phyloP scores from a whole-genome alignment of 148 eudicot species.

The Fagopyrum esculentum region DNA sequence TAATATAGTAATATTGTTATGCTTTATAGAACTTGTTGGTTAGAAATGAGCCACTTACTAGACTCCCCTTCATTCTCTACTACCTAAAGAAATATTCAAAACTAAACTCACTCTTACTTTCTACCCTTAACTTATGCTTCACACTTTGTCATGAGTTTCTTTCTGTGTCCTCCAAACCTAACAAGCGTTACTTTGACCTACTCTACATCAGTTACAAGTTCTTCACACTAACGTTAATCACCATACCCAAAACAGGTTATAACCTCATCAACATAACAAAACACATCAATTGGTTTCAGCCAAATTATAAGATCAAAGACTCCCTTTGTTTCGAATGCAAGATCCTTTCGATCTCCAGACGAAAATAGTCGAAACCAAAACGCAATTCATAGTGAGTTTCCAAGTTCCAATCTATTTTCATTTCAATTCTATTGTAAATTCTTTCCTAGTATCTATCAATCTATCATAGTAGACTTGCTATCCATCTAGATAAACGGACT shows the following conservation, averaged over 20 bases:
- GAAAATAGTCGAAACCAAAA: neutral
- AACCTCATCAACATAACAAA: neutral
- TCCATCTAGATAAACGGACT: too few species aligned
- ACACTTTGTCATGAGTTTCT: neutral
- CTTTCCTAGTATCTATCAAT: neutral
- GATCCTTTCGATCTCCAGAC: neutral
- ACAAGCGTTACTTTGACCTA: neutral
- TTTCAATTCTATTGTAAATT: neutral
- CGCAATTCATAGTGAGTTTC: neutral
- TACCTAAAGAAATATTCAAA: neutral
- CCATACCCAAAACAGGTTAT: neutral
- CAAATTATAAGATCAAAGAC: neutral
- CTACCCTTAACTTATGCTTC: neutral
- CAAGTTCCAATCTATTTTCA: neutral
- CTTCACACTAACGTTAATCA: neutral
- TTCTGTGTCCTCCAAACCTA: neutral
- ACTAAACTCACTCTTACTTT: neutral
- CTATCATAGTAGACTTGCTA: neutral
- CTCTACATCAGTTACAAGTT: neutral
- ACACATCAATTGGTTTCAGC: neutral
- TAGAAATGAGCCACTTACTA: slow-evolving; percentile 8
- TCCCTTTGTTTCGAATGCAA: neutral
- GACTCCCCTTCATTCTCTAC: slow-evolving; percentile 7
- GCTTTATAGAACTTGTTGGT: neutral
- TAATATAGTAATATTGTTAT: neutral